phyloP scores from a whole-genome alignment of 148 eudicot genomes.

The Persicaria maculosa region DNA sequence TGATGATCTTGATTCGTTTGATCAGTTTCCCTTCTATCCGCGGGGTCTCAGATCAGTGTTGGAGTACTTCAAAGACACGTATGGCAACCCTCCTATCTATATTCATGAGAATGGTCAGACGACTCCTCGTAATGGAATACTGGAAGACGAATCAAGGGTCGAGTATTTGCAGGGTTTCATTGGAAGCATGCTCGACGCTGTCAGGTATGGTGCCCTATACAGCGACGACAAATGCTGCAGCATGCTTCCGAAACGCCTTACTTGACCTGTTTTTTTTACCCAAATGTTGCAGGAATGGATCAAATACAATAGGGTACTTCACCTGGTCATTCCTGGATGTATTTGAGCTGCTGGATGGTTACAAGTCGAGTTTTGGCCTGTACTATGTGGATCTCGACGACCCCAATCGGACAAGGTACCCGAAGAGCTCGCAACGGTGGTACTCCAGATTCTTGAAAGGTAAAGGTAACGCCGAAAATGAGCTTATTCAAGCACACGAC shows the following conservation, averaged over 20 bases:
- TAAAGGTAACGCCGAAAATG: not conserved
- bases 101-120: slow-evolving; percentile 46
- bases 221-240: not conserved
- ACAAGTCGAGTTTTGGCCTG: slow-evolving; percentile 29
- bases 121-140: slow-evolving; percentile 3
- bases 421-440: slow-evolving; percentile 57
- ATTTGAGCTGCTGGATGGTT: slow-evolving; percentile 40
- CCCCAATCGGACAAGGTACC: slow-evolving; percentile 36
- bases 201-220: slow-evolving; percentile 24
- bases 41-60: slow-evolving; percentile 28
- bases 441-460: slow-evolving; percentile 54
- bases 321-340: slow-evolving; percentile 60
- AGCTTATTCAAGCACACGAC: not conserved
- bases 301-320: slow-evolving; percentile 58
- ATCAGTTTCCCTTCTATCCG: slow-evolving; percentile 24
- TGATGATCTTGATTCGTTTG: not conserved
- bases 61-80: slow-evolving; percentile 39
- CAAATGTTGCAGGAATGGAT: slow-evolving; percentile 45
- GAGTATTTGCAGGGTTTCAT: slow-evolving; percentile 37
- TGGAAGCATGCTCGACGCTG: slow-evolving; percentile 43
- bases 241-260: not conserved
- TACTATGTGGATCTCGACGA: slow-evolving; percentile 51
- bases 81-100: slow-evolving; percentile 41
- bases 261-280: not conserved
- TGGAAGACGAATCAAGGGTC: slow-evolving; percentile 38